phyloP scores from a whole-genome alignment of 148 eudicot genomes.

The Fagopyrum tataricum region DNA sequence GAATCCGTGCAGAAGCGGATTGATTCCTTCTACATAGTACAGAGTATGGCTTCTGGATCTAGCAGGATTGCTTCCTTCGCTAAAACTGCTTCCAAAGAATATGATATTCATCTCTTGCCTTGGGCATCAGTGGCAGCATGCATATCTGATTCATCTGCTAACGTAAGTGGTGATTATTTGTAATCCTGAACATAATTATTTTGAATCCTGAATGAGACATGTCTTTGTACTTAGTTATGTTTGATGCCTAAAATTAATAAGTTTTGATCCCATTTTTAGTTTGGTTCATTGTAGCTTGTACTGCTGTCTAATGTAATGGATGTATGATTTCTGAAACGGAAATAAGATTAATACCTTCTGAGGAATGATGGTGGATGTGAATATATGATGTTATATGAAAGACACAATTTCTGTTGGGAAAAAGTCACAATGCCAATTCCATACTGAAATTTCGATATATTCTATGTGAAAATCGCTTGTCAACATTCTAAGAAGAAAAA shows the following conservation, averaged over 20 bases:
- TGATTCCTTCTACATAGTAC: conserved; percentile 73
- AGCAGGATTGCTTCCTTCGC: conserved; percentile 96
- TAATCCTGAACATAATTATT: neutral
- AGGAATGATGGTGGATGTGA: neutral
- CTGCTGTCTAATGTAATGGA: neutral
- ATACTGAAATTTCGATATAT: neutral
- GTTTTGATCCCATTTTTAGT: neutral
- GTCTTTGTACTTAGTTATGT: neutral
- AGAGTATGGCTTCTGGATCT: conserved; percentile 82
- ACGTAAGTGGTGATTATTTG: conserved; percentile 13
- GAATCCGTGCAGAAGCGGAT: conserved; percentile 38
- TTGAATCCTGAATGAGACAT: neutral
- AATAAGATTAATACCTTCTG: neutral
- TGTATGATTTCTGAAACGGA: neutral
- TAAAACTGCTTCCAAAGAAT: conserved; percentile 66
- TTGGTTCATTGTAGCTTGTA: neutral
- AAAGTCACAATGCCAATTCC: neutral
- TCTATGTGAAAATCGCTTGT: neutral
- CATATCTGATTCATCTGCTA: conserved; percentile 35
- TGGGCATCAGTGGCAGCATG: conserved; percentile 98
- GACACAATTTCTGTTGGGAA: neutral
- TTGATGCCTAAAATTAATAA: neutral
- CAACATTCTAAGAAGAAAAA: neutral
- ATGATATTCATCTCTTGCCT: conserved; percentile 86
- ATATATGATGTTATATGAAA: neutral